A percentile compares a stretch with the other conserved stretches of the same genome.
Evolutionary conservation across 176 grass and related monocot species (phyloP).

Genomic region (Cenchrus americanus): DNA sequence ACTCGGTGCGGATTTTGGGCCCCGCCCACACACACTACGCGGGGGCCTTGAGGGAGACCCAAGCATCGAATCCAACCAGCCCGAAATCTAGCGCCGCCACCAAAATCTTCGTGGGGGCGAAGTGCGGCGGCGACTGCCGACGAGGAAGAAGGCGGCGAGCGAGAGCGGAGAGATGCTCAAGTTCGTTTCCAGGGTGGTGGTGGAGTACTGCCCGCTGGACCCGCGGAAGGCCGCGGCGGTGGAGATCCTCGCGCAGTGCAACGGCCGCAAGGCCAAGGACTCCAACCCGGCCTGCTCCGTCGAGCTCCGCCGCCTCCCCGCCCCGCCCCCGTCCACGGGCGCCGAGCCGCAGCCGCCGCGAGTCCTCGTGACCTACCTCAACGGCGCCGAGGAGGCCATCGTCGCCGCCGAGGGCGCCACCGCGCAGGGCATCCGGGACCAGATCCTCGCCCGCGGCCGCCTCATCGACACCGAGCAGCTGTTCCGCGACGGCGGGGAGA

Average conservation of each 20-base stretch:
- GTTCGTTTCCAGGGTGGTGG: slow-evolving; percentile 83
- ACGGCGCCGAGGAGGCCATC: slow-evolving; percentile 76
- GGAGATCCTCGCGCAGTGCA: slow-evolving; percentile 94
- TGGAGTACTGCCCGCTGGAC: slow-evolving; percentile 87
- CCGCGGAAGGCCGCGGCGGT: slow-evolving; percentile 90
- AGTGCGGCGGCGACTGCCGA: not conserved
- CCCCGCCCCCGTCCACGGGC: not conserved
- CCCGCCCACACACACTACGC: no score
- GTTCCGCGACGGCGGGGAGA: slow-evolving; percentile 81
- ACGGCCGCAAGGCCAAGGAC: slow-evolving; percentile 89
- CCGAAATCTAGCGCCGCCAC: slow-evolving; percentile 2
- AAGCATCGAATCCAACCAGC: not conserved
- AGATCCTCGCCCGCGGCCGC: slow-evolving; percentile 75
- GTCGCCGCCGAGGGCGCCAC: slow-evolving; percentile 62
- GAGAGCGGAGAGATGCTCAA: slow-evolving; percentile 56
- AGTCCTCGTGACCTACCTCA: slow-evolving; percentile 80
- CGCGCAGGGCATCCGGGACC: slow-evolving; percentile 71
- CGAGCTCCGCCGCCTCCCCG: slow-evolving; percentile 81
- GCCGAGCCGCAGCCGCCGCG: slow-evolving; percentile 43
- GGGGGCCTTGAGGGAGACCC: no score
- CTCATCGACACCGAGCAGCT: slow-evolving; percentile 86
- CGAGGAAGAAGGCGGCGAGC: no score
- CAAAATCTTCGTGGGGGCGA: not conserved
- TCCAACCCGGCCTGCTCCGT: slow-evolving; percentile 90
- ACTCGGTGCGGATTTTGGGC: no score